Evolutionary conservation across 306 rosid species (phyloP), one percentile per base, ranked within the genome.

Genomic region (Canavalia ensiformis): DNA sequence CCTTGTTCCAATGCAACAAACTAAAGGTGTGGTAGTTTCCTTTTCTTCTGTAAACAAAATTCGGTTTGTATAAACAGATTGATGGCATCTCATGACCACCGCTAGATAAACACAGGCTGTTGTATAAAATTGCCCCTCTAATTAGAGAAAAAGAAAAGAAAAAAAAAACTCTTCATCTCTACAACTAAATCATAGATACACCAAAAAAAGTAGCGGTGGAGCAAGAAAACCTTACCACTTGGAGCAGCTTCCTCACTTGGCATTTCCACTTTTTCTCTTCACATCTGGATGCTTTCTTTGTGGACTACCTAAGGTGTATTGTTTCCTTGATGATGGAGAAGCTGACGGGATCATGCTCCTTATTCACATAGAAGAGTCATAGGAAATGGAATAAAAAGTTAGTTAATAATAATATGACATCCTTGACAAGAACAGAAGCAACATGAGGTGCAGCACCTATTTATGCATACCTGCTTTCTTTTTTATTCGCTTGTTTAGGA

Each of bases 331-430:
- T 1, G 98, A 82, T 2, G 91, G 41, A 78, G 98, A 89, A 86
- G 77, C 79, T 28, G 91, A 89, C 10, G 94, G 92, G 72, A 91
- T 86, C 78, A 82, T 55, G 79, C 90, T 87, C 89, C 99, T 96
- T 50, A 37, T 70, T 79, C 50, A 28, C 62, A 65, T 9, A 41
- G 1, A 83, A 59, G 1, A 4, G 59, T 52, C 30, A 78, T 6
- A 45, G 46, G 37, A 69, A 79, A 41, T 12, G 18, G 7, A 67
- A 50, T 18, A 49, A 68, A 39, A 84, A 68, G 67, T 28, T 12
- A 59, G 83, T 76, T 25, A 72, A 45, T 39, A 47, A 49, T 63
- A 52, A 72, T 30, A 51, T 31, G n/a, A 52, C 4, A 37, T 78
- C 68, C 35, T 57, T 47, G 59, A 79, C 50, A 62, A 68, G 62